Evolutionary conservation across 2,329 filamentous ascomycete genomes (phyloP), one percentile per base, ranked within the genome.

Genomic region (Fusarium chuoi): DNA sequence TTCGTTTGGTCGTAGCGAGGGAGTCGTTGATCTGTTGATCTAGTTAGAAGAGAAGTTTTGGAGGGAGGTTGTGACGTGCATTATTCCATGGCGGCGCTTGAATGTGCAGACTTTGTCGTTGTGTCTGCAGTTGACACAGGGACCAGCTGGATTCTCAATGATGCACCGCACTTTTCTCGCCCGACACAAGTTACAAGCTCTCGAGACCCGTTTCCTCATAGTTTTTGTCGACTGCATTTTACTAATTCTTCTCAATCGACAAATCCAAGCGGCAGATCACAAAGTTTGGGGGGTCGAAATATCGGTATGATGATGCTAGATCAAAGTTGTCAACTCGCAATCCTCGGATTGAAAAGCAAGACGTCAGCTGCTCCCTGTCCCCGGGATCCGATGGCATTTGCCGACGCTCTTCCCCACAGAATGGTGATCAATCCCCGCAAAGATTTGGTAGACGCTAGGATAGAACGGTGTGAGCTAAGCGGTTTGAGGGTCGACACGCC

Each of bases 71-170:
- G 2, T 17, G 7, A 26, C 73, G 49, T 26, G 64, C 76, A 62
- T 60, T 44, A 71, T 70, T 6, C 75, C 74, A 51, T 73, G 67
- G 10, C 71, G 49, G 28, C 60, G 70, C 48, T 72, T 75, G 33
- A 75, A 78, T 0, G 74, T 73, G 51, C 76, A 78, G 9, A 74
- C 65, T 35, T 78, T 78, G n/a, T 70, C 75, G 42, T 75, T 75
- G 18, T 77, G 65, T 52, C 72, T 73, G 54, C 76, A 78, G 24
- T 78, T 78, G 73, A 78, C 71, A 65, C 76, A 78, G 14, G 76
- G 76, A 22, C 61, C 59, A 20, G 69, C 56, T 3, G 73, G 59
- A 36, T 63, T 64, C 22, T 74, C 74, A n/a, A 78, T 73, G 30
- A 78, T 78, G 52, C 76, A 78, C 13, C 76, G 64, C 14, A 78